These are phyloP conservation scores for Lyophyllum decastes DNA, from an alignment of 768 basidiomycete species.

Conservation along the genomic window DNA sequence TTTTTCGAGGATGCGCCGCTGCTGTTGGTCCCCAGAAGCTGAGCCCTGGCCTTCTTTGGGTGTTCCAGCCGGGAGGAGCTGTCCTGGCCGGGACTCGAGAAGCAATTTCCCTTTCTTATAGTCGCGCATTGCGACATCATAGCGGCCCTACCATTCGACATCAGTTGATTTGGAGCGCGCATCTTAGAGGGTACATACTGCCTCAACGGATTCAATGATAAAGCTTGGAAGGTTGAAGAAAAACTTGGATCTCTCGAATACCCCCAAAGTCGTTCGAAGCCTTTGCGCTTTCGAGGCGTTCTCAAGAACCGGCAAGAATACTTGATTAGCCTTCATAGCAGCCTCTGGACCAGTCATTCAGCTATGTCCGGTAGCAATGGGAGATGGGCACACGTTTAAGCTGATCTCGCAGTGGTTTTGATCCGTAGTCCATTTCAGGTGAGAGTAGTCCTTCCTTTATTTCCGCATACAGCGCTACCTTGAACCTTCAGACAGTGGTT, in stretches of 20 bases:
- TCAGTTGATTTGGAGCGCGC: constrained; percentile 2
- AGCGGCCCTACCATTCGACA: constrained; percentile 66
- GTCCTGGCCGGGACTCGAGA: constrained; percentile 86
- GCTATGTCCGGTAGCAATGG: not conserved
- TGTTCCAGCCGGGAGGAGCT: constrained; percentile 71
- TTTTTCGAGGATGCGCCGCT: constrained; percentile 91
- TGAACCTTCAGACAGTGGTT: constrained; percentile 7
- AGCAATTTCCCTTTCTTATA: constrained; percentile 97
- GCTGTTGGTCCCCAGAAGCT: constrained; percentile 66
- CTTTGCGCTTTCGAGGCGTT: constrained; percentile 94
- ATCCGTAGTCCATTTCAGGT: constrained; percentile 77
- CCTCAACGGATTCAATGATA: constrained; percentile 86
- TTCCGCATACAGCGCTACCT: constrained; percentile 79
- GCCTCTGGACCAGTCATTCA: constrained; percentile 53
- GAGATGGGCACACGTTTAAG: constrained; percentile 67
- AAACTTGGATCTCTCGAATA: constrained; percentile 96
- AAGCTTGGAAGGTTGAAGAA: constrained; percentile 97
- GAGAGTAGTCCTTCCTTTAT: constrained; percentile 90
- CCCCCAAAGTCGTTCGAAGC: constrained; percentile 87
- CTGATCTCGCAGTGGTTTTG: constrained; percentile 78
- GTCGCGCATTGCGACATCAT: constrained; percentile 90
- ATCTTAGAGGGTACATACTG: constrained; percentile 49
- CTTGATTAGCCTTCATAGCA: constrained; percentile 91
- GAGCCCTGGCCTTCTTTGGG: constrained; percentile 56
- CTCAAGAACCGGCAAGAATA: constrained; percentile 94